Conservation (phyloP, 164 flowering plant genomes). For the Tinospora cordifolia region DNA sequence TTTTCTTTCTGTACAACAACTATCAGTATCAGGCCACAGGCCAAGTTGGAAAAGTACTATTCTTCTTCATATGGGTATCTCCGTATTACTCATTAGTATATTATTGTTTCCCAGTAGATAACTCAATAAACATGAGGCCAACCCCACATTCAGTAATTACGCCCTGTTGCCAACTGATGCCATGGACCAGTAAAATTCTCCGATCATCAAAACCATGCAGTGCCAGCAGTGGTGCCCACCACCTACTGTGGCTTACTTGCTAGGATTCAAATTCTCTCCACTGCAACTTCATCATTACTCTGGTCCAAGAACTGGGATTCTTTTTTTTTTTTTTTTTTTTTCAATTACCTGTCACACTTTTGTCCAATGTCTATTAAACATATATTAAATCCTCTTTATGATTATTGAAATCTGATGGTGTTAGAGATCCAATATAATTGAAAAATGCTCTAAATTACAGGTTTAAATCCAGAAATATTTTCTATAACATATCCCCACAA, state of each 20-base stretch:
- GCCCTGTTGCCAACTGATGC: too few relatives aligned
- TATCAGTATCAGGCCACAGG: neutral
- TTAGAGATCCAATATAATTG: too few relatives aligned
- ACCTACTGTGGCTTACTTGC: neutral
- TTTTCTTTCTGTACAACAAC: neutral
- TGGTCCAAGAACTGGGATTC: neutral
- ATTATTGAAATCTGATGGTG: too few relatives aligned
- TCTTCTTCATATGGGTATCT: neutral
- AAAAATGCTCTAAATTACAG: too few relatives aligned
- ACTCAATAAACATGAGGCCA: neutral
- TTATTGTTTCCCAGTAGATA: neutral
- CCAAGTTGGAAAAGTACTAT: neutral
- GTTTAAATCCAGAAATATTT: too few relatives aligned
- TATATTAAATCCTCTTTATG: too few relatives aligned
- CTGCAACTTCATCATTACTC: neutral
- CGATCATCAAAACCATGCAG: neutral
- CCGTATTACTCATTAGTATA: neutral
- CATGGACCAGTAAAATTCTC: neutral
- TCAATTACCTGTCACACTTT: too few relatives aligned
- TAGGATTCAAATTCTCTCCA: neutral
- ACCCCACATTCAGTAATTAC: neutral
- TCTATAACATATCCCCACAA: too few relatives aligned
- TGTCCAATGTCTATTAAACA: too few relatives aligned
- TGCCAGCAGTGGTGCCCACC: neutral
- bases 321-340: too few relatives aligned